Percentiles rank a stretch among this genome's conserved stretches.
phyloP scores from a whole-genome alignment of 495 filamentous ascomycete genomes.

The Daldinia concentrica region DNA sequence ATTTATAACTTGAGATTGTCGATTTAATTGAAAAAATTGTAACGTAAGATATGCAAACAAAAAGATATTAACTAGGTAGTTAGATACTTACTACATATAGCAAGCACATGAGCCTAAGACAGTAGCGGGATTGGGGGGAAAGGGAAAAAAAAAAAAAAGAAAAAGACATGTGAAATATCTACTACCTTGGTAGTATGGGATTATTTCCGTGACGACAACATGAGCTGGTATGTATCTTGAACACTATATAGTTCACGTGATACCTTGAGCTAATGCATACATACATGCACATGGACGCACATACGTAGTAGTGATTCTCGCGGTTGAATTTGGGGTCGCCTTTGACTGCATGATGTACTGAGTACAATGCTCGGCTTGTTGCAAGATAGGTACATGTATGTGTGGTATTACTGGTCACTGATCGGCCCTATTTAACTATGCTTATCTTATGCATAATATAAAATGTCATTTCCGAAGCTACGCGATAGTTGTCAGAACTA shows the following conservation, averaged over 20 bases:
- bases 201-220: slow-evolving; percentile 11
- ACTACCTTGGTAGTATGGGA: background rate
- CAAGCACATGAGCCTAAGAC: background rate
- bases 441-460: slow-evolving; percentile 39
- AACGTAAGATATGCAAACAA: background rate
- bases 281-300: background rate
- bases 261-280: slow-evolving; percentile 1
- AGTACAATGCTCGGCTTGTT: slow-evolving; percentile 19
- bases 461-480: slow-evolving; percentile 41
- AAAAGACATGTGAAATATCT: background rate
- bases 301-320: slow-evolving; percentile 15
- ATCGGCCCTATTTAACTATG: slow-evolving; percentile 44
- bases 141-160: background rate
- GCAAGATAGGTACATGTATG: too few relatives aligned
- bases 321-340: slow-evolving; percentile 22
- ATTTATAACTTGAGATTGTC: background rate
- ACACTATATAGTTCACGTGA: slow-evolving; percentile 15
- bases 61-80: too few relatives aligned
- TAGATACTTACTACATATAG: too few relatives aligned
- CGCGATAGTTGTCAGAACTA: slow-evolving; percentile 26
- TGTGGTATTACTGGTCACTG: slow-evolving; percentile 23
- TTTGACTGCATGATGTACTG: slow-evolving; percentile 9
- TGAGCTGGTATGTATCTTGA: slow-evolving; percentile 15
- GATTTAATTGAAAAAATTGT: background rate
- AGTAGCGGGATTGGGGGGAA: background rate